Evolutionary conservation across 805 yeast species (phyloP), one percentile per base, ranked within the genome.

Genomic region (Suhomyces pyralidae): DNA sequence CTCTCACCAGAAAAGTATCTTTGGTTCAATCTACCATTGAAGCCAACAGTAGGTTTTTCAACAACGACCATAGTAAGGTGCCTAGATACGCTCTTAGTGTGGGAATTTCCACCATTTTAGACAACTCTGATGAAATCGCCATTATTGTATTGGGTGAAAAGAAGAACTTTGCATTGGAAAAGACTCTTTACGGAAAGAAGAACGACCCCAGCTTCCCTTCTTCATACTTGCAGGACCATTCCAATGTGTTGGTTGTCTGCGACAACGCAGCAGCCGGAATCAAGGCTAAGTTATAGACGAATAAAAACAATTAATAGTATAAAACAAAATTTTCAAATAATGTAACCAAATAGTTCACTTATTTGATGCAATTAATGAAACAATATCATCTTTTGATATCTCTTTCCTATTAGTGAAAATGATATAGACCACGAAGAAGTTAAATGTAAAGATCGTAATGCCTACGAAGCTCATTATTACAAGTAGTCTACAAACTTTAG

Each of bases 81-180:
- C 86, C 86, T 5, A 71, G 67, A 40, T 64, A 58, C 40, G 86
- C 85, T 0, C 67, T 82, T 20, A 72, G 79, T 25, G 85, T 82
- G 24, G 86, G 86, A 12, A 81, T 82, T 49, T 74, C 85, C 17
- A 82, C 86, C 15, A 76, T 82, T 43, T 67, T 82, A 55, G 83
- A 80, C 55, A 81, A 76, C 59, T 80, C 85, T 2, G 72, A 79
- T 47, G 85, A 81, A 60, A 67, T 82, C 14, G 72, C 76, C 24
- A 72, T 81, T 46, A 70, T 82, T 30, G 85, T 81, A 0, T 73
- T 81, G 61, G 86, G 86, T 20, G 61, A 63, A 17, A 61, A 59
- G 50, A 82, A 82, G 65, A 63, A 66, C 46, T 68, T 63, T 52
- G 85, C 85, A 19, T 73, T 82, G 51, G 67, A 70, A 40, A 71